A percentile compares a stretch with the other conserved stretches of the same genome.
phyloP scores from a whole-genome alignment of 805 yeast species.

The Starmera quercuum region DNA sequence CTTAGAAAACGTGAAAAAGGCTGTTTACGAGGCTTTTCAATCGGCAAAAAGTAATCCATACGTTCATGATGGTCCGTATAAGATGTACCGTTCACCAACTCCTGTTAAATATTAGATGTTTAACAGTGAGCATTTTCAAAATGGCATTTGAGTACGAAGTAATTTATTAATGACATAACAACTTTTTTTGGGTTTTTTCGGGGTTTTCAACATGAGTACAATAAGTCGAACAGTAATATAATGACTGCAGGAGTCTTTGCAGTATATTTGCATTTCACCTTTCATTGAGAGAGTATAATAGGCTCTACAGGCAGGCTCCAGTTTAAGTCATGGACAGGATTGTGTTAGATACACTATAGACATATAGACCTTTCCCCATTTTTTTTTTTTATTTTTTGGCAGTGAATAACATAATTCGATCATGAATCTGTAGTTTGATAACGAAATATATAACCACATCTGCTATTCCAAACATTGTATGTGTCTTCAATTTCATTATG shows the following conservation, averaged over 20 bases:
- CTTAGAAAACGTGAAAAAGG: conserved; percentile 47
- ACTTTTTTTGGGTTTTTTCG: conserved; percentile 7
- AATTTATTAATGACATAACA: conserved; percentile 1
- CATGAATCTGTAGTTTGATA: too few relatives aligned
- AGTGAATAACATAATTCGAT: too few relatives aligned
- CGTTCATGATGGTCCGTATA: conserved; percentile 38
- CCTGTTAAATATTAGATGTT: conserved; percentile 20
- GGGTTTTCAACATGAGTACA: conserved; percentile 7
- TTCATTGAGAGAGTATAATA: too few relatives aligned
- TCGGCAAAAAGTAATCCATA: conserved; percentile 48
- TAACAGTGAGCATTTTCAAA: conserved; percentile 7
- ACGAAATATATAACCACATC: too few relatives aligned
- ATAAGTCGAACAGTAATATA: too few relatives aligned
- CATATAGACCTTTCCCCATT: neutral
- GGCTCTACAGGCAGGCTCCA: too few relatives aligned
- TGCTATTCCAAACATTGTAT: too few relatives aligned
- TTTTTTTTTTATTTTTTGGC: neutral
- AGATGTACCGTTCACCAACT: conserved; percentile 35
- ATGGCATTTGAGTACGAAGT: conserved; percentile 19
- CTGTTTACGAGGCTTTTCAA: conserved; percentile 49
- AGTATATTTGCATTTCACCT: too few relatives aligned
- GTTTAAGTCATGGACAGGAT: too few relatives aligned
- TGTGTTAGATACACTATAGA: too few relatives aligned
- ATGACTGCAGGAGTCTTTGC: too few relatives aligned
- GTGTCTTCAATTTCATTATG: too few relatives aligned